Evolutionary conservation across 2,329 filamentous ascomycete genomes (phyloP).

Genomic region (Exophiala lecanii-corni): DNA sequence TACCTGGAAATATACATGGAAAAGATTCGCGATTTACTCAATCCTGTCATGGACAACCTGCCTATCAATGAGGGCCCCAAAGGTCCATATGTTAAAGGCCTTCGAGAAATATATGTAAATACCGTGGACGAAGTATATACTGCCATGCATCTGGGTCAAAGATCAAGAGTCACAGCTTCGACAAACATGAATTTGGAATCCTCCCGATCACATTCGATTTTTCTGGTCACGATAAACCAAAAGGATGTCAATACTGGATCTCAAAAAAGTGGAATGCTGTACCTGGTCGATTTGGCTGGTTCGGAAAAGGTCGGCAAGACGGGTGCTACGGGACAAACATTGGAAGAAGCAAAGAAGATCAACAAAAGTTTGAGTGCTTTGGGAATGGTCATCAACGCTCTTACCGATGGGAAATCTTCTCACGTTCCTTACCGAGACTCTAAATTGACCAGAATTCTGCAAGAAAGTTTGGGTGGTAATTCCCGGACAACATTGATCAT

Average conservation of each 20-base stretch:
- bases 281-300: conserved; percentile 95
- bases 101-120: conserved; percentile 91
- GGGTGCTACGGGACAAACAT: conserved; percentile 89
- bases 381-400: conserved; percentile 97
- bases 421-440: conserved; percentile 97
- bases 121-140: conserved; percentile 95
- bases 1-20: conserved; percentile 99
- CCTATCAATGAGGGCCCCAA: conserved; percentile 98
- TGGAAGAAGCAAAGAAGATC: conserved; percentile 99
- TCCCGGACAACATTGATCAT: conserved; percentile 97
- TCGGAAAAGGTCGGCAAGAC: conserved; percentile 99
- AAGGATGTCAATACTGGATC: conserved; percentile 97
- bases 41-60: conserved; percentile 90
- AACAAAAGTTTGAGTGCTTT: conserved; percentile 98
- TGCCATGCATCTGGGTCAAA: conserved; percentile 89
- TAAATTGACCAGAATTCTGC: conserved; percentile 92
- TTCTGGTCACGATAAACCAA: conserved; percentile 93
- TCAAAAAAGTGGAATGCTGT: conserved; percentile 91
- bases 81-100: conserved; percentile 93
- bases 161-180: conserved; percentile 82
- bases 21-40: conserved; percentile 86
- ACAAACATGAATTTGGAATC: conserved; percentile 99
- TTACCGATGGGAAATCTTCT: conserved; percentile 95
- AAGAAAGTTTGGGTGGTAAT: conserved; percentile 96
- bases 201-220: conserved; percentile 96